phyloP scores from a whole-genome alignment of 805 yeast genomes.

The Kazachstania viticola region DNA sequence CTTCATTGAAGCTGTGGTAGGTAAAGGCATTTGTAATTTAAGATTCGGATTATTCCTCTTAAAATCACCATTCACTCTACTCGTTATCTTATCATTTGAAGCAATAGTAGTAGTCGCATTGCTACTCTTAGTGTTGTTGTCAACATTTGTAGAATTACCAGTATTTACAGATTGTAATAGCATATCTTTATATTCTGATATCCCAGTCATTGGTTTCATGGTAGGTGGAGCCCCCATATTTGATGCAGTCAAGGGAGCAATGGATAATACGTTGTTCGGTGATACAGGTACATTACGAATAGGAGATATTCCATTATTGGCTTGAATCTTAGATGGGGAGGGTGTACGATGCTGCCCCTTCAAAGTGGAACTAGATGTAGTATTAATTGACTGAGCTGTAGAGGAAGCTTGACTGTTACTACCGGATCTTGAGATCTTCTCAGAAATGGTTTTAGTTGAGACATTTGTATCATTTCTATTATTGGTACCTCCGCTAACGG shows the following conservation, averaged over 20 bases:
- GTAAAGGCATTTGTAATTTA: slow-evolving; percentile 67
- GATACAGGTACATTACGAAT: slow-evolving; percentile 15
- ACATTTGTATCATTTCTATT: slow-evolving; percentile 5
- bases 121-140: background rate
- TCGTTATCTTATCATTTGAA: slow-evolving; percentile 8
- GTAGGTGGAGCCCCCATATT: slow-evolving; percentile 28
- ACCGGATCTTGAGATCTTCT: slow-evolving; percentile 8
- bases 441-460: slow-evolving; percentile 6
- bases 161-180: slow-evolving; percentile 27
- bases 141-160: slow-evolving; percentile 19
- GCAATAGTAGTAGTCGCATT: background rate
- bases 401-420: background rate
- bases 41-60: slow-evolving; percentile 42
- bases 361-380: background rate
- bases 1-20: slow-evolving; percentile 32
- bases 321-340: slow-evolving; percentile 32
- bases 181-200: slow-evolving; percentile 15
- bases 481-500: slow-evolving; percentile 18
- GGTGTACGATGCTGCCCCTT: slow-evolving; percentile 28
- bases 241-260: background rate
- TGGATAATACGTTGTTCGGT: slow-evolving; percentile 1
- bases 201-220: slow-evolving; percentile 23
- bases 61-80: slow-evolving; percentile 23
- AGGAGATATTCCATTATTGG: slow-evolving; percentile 20
- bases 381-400: background rate